A percentile compares a stretch with the other conserved stretches of the same genome.
Conservation (phyloP, 202 grass and related monocot species). For the Zoysia matrella region DNA sequence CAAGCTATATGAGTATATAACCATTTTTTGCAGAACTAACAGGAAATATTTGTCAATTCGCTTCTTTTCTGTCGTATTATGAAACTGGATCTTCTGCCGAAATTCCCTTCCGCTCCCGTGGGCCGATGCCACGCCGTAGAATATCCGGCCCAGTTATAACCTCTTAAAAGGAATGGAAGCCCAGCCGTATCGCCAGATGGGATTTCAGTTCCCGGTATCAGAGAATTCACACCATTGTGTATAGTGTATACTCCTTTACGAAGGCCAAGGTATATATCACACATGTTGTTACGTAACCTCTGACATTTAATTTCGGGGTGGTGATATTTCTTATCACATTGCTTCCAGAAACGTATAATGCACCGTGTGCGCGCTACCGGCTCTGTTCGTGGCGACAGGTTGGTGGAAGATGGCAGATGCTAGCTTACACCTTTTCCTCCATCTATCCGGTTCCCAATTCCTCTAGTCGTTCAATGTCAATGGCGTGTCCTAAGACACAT, state of each 20-base stretch:
- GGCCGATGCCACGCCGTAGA: not conserved
- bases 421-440: not conserved
- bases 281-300: not conserved
- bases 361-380: not conserved
- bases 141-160: not conserved
- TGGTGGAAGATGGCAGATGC: constrained; percentile 27
- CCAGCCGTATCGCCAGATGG: not conserved
- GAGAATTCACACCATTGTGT: too few species aligned
- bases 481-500: not conserved
- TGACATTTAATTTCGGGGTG: not conserved
- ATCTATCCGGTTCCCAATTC: not conserved
- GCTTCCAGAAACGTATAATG: not conserved
- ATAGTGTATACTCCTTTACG: too few species aligned
- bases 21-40: too few species aligned
- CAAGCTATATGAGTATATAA: too few species aligned
- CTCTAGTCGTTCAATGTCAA: not conserved
- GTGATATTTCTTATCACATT: not conserved
- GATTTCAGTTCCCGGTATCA: too few species aligned
- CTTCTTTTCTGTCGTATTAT: too few species aligned
- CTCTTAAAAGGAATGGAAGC: not conserved
- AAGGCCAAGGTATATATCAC: too few species aligned
- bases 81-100: too few species aligned
- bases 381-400: constrained; percentile 45
- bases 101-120: not conserved
- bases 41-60: too few species aligned